These are phyloP conservation scores for Dicorynia guianensis DNA, from an alignment of 306 rosid genomes.

Conservation along the genomic window DNA sequence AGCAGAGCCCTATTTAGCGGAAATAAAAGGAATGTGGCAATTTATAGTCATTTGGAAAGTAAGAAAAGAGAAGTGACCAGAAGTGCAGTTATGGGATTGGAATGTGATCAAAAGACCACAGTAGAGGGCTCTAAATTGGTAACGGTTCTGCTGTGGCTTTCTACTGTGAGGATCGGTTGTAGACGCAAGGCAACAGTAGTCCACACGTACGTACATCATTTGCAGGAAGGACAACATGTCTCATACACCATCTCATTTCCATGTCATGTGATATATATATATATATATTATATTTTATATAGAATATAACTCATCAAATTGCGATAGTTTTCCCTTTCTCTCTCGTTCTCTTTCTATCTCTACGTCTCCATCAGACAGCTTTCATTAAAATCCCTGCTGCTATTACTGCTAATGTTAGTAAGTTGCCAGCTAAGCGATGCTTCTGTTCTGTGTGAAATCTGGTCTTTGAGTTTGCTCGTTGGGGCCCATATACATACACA, in stretches of 20 bases:
- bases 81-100: not conserved
- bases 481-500: not conserved
- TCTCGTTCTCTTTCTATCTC: too few relatives aligned
- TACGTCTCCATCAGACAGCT: too few relatives aligned
- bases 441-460: not conserved
- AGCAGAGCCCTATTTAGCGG: too few relatives aligned
- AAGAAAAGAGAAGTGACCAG: too few relatives aligned
- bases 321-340: too few relatives aligned
- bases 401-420: not conserved
- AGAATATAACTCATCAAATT: too few relatives aligned
- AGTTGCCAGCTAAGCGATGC: not conserved
- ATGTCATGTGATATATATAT: not conserved
- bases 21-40: too few relatives aligned
- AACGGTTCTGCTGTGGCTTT: constrained; percentile 1
- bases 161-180: not conserved
- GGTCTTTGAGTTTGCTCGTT: not conserved
- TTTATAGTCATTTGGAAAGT: too few relatives aligned
- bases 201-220: not conserved
- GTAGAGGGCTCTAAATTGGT: not conserved
- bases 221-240: not conserved
- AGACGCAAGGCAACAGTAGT: constrained; percentile 23
- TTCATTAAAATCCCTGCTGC: not conserved
- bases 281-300: too few relatives aligned
- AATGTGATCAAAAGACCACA: not conserved
- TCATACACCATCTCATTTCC: not conserved